phyloP scores from a whole-genome alignment of 2,329 filamentous ascomycete species.

The Coniochaeta hoffmannii region DNA sequence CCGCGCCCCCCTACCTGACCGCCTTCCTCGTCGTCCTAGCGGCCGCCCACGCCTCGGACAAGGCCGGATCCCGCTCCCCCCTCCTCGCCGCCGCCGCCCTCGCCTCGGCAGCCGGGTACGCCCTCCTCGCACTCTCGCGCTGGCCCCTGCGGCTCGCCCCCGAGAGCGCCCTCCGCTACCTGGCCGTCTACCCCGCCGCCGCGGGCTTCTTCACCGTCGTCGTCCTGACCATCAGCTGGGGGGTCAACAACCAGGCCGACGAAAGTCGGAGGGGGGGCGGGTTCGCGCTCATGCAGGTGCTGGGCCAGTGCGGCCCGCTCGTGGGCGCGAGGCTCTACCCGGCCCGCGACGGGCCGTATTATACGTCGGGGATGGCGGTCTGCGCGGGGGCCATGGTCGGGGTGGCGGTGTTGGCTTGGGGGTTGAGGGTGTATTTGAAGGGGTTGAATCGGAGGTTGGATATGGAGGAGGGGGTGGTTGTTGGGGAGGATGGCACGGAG shows the following conservation, averaged over 20 bases:
- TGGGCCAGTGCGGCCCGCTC: slow-evolving; percentile 74
- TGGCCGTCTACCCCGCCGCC: slow-evolving; percentile 70
- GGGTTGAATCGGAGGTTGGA: slow-evolving; percentile 42
- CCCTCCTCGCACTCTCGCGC: slow-evolving; percentile 51
- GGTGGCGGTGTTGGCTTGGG: slow-evolving; percentile 48
- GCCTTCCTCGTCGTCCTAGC: slow-evolving; percentile 66
- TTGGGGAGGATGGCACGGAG: slow-evolving; percentile 20
- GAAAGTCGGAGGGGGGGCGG: slow-evolving; percentile 65
- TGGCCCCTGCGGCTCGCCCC: slow-evolving; percentile 27
- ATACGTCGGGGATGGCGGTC: slow-evolving; percentile 52
- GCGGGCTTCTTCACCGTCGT: slow-evolving; percentile 79
- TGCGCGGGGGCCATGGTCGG: slow-evolving; percentile 56
- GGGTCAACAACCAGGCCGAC: slow-evolving; percentile 72
- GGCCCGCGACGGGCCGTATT: slow-evolving; percentile 50
- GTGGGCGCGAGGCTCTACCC: slow-evolving; percentile 63
- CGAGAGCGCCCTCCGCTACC: slow-evolving; percentile 51
- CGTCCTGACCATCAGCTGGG: slow-evolving; percentile 81
- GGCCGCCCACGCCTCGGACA: slow-evolving; percentile 68
- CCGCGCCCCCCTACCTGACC: slow-evolving; percentile 73
- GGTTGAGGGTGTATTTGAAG: slow-evolving; percentile 45
- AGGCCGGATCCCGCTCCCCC: slow-evolving; percentile 49
- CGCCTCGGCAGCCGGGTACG: slow-evolving; percentile 52
- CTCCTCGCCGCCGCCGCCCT: slow-evolving; percentile 65
- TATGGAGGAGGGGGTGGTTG: slow-evolving; percentile 19
- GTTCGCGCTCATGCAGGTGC: slow-evolving; percentile 71